Base-by-base conservation (phyloP, 306 rosid species). In the Senna siamea region DNA sequence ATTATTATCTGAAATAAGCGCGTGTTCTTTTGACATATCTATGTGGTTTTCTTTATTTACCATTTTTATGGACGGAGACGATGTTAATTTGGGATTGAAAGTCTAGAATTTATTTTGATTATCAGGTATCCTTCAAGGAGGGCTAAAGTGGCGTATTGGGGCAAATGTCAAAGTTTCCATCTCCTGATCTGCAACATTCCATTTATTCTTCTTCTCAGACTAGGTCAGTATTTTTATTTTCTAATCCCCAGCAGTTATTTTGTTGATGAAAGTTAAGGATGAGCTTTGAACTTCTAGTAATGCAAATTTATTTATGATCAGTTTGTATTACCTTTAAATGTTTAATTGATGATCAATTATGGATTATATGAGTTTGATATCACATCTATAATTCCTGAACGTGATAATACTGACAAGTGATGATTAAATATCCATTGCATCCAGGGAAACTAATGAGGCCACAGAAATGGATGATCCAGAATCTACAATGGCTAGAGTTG, bases 401-500 rank as follows among this genome's bases (percentile, higher is more conserved):
- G 67, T 81, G 53, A 64, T 46, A 56, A 44, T 66, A 28, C 69
- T 77, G 35, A 80, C 71, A 18, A 44, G 43, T 44, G 56, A 71
- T 13, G 61, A 18, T 47, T 61, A n/a, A 56, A 66, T 78, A 38
- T 51, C 70, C 74, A 67, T 55, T 80, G 70, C 70, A 48, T 73
- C 35, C 85, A 91, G 98, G 93, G 90, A 81, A 53, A 71, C 72
- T 70, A 75, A 82, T 52, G 90, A 66, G 73, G 78, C 83, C 46
- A 51, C 77, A 72, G 80, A 75, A 72, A 84, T 84, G 89, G 94
- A 84, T 32, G 98, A 93, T 80, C 83, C 89, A 69, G 96, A 89
- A 81, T 79, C 83, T 79, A 89, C 90, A 43, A 89, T 86, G 94
- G 87, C 91, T 15, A 79, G 83, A 48, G 93, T 93, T 80, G 96